Percentiles rank a stretch among this genome's conserved stretches.
phyloP scores from a whole-genome alignment of 306 rosid genomes.

The Albizia julibrissin region DNA sequence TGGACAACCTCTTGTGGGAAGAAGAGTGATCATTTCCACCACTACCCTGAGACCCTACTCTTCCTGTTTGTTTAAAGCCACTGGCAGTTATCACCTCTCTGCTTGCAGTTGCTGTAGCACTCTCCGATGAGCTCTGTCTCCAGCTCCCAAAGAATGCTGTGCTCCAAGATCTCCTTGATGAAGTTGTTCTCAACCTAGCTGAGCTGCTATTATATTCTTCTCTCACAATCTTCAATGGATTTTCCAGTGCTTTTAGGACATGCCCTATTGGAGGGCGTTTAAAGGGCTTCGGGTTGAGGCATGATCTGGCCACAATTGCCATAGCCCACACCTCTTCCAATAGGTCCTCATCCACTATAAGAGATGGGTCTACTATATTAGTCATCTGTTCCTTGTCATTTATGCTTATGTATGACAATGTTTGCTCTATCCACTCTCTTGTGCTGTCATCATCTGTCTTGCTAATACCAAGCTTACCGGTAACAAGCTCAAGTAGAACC shows the following conservation, averaged over 20 bases:
- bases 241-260: constrained; percentile 90
- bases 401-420: constrained; percentile 60
- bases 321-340: constrained; percentile 96
- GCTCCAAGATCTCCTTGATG: constrained; percentile 90
- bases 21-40: constrained; percentile 72
- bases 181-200: constrained; percentile 69
- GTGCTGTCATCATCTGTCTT: constrained; percentile 61
- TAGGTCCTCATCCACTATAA: constrained; percentile 85
- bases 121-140: constrained; percentile 84
- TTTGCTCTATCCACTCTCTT: constrained; percentile 76
- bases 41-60: constrained; percentile 73
- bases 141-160: constrained; percentile 84
- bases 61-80: constrained; percentile 64
- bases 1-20: constrained; percentile 77
- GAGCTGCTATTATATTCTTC: constrained; percentile 73
- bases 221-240: constrained; percentile 88
- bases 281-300: constrained; percentile 79
- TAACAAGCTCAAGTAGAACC: constrained; percentile 84
- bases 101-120: constrained; percentile 46
- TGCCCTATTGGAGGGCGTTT: constrained; percentile 90
- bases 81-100: constrained; percentile 40
- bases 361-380: constrained; percentile 77
- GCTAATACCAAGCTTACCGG: constrained; percentile 79
- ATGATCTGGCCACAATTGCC: constrained; percentile 91
- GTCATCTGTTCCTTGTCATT: constrained; percentile 66